Conservation (phyloP, 139 green algal species). For the Chlamydomonas sphaeroides region DNA sequence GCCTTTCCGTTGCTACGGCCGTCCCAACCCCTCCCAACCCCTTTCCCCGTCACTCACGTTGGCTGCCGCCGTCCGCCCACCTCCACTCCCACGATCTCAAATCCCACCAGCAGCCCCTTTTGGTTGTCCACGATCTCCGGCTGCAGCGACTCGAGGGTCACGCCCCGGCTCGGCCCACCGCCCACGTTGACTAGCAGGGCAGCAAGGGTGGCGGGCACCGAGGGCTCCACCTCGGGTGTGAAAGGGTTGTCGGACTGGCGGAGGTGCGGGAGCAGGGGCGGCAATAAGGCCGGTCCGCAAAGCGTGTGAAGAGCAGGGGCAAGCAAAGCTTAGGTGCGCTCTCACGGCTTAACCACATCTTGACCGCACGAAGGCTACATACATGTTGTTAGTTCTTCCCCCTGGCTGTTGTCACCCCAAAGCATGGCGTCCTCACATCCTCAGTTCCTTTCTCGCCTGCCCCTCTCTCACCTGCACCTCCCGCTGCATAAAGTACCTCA, state of each 20-base stretch:
- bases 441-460: too few species aligned
- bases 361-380: neutral
- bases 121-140: neutral
- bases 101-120: neutral
- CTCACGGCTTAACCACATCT: neutral
- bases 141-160: neutral
- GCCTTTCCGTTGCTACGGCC: too few species aligned
- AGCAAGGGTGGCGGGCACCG: neutral
- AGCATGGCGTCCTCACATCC: neutral
- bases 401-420: neutral
- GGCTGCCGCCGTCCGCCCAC: too few species aligned
- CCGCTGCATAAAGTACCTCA: neutral
- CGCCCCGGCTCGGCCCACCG: neutral
- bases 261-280: too few species aligned
- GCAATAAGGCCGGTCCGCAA: neutral
- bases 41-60: too few species aligned
- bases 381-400: too few species aligned
- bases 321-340: too few species aligned
- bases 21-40: too few species aligned
- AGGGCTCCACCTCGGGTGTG: neutral
- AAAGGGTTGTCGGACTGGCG: slow-evolving; percentile 5
- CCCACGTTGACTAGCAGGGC: neutral
- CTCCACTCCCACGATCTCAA: neutral
- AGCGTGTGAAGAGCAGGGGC: neutral
- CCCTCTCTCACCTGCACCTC: neutral